Evolutionary conservation across 306 rosid species (phyloP).

Genomic region (Clitoria ternatea): DNA sequence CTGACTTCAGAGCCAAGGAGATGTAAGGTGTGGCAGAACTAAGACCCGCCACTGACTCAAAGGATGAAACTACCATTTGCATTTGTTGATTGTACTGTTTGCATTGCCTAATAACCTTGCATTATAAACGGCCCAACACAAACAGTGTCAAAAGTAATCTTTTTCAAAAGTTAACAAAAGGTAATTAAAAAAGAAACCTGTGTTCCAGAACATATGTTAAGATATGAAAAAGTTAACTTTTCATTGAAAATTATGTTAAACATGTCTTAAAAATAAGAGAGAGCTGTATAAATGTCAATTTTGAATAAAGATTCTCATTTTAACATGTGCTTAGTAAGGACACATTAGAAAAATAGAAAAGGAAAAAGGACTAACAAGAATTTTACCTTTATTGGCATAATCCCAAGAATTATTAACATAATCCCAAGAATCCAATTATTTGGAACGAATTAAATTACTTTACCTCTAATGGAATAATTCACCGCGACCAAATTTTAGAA

Average conservation of each 20-base stretch:
- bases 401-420: not conserved
- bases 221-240: too few relatives aligned
- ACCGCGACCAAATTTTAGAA: not conserved
- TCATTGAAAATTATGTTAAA: too few relatives aligned
- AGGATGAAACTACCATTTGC: constrained; percentile 90
- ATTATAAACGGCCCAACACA: not conserved
- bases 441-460: not conserved
- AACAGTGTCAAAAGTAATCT: not conserved
- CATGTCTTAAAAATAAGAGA: too few relatives aligned
- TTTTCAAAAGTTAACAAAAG: not conserved
- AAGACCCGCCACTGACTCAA: constrained; percentile 84
- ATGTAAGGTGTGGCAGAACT: constrained; percentile 76
- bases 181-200: too few relatives aligned
- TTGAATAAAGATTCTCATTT: too few relatives aligned
- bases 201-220: too few relatives aligned
- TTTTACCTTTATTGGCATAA: not conserved
- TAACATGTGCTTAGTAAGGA: too few relatives aligned
- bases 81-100: constrained; percentile 91
- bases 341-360: too few relatives aligned
- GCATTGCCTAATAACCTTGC: constrained; percentile 74
- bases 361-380: not conserved
- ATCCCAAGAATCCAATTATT: not conserved
- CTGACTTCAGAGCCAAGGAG: constrained; percentile 58
- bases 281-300: too few relatives aligned
- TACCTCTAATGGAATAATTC: not conserved